These are phyloP conservation scores for Arthrinium phaeospermum DNA, from an alignment of 2,329 filamentous ascomycete species.

Conservation along the genomic window DNA sequence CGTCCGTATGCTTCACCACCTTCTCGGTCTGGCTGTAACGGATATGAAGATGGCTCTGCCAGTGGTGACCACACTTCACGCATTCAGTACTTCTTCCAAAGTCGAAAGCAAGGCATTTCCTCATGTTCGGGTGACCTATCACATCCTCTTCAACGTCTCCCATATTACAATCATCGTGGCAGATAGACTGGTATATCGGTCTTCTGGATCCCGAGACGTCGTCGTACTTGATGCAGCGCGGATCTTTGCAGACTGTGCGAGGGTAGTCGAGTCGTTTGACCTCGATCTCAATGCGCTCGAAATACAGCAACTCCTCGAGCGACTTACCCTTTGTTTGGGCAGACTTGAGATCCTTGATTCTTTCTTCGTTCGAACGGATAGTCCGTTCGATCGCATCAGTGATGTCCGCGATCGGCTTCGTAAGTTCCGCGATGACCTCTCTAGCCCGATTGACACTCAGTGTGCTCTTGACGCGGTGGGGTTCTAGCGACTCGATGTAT, in stretches of 20 bases:
- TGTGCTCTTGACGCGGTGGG: slow-evolving; percentile 43
- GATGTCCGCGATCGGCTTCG: background rate
- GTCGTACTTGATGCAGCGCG: background rate
- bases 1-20: slow-evolving; percentile 33
- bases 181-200: background rate
- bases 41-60: slow-evolving; percentile 42
- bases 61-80: no score
- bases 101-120: no score
- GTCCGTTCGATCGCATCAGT: background rate
- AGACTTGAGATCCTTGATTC: background rate
- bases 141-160: background rate
- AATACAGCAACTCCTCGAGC: background rate
- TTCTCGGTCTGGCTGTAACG: slow-evolving; percentile 36
- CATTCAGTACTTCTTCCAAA: no score
- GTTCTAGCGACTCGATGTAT: slow-evolving; percentile 35
- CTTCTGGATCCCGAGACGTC: background rate
- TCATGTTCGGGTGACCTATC: background rate
- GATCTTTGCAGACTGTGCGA: background rate
- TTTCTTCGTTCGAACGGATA: background rate
- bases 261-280: background rate
- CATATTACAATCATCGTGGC: background rate
- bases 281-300: background rate
- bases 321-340: background rate
- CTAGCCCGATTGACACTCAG: slow-evolving; percentile 46
- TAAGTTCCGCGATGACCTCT: background rate